Evolutionary conservation across 2,329 filamentous ascomycete genomes (phyloP).

Genomic region (Pseudogymnoascus sp.): DNA sequence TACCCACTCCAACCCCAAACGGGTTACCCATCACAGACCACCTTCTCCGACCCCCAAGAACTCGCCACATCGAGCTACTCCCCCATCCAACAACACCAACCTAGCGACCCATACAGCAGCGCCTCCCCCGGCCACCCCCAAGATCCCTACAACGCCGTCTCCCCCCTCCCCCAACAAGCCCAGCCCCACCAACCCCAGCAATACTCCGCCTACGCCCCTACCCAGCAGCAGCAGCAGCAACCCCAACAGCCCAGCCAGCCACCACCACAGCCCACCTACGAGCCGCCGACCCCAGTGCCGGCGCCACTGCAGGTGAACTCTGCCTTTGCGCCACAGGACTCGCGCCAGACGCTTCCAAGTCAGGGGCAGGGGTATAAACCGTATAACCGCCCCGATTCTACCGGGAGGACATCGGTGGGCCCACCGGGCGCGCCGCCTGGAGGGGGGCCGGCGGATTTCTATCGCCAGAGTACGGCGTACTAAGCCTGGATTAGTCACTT

Average conservation of each 20-base stretch:
- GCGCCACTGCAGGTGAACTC: constrained; percentile 19
- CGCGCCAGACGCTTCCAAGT: constrained; percentile 43
- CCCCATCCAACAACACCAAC: constrained; percentile 45
- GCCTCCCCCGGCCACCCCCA: constrained; percentile 20
- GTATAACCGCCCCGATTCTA: constrained; percentile 31
- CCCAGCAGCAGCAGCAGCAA: constrained; percentile 17
- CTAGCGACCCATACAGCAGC: constrained; percentile 27
- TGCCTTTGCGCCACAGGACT: constrained; percentile 35
- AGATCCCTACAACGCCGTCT: constrained; percentile 21
- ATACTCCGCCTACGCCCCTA: constrained; percentile 24
- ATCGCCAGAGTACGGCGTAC: constrained; percentile 37
- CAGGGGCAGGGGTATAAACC: constrained; percentile 48
- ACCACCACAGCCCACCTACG: constrained; percentile 17
- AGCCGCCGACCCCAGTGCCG: constrained; percentile 23
- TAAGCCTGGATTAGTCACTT: constrained; percentile 11
- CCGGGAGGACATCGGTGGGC: constrained; percentile 20
- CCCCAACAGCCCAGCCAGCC: constrained; percentile 15
- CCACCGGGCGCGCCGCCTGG: constrained; percentile 39
- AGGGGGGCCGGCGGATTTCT: constrained; percentile 40
- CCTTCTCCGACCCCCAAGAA: constrained; percentile 66
- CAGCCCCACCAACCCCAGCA: constrained; percentile 22
- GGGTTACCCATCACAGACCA: constrained; percentile 54
- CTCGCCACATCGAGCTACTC: constrained; percentile 70
- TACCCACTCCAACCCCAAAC: constrained; percentile 35
- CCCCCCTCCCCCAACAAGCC: constrained; percentile 16